A percentile compares a stretch with the other conserved stretches of the same genome.
phyloP scores from a whole-genome alignment of 257 asterid genomes.

The Salvia hispanica region DNA sequence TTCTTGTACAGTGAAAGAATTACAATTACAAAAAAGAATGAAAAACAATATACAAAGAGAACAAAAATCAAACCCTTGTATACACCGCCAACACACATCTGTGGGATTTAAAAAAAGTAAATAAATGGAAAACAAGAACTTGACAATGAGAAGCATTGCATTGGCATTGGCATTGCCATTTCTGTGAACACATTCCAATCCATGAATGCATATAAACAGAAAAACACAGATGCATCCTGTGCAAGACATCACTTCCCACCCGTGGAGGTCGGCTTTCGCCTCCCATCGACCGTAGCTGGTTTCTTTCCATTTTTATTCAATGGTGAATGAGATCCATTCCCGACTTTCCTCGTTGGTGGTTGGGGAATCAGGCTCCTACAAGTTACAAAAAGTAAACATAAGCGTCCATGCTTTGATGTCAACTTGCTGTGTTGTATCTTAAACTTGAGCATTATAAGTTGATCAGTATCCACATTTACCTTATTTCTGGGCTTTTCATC shows the following conservation, averaged over 20 bases:
- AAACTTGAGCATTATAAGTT: neutral
- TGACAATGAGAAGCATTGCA: constrained; percentile 28
- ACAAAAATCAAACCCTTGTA: neutral
- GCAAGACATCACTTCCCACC: constrained; percentile 47
- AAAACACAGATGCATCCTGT: constrained; percentile 17
- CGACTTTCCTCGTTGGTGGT: constrained; percentile 51
- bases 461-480: constrained; percentile 39
- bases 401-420: neutral
- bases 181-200: constrained; percentile 26
- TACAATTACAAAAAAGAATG: constrained; percentile 17
- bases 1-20: constrained; percentile 32
- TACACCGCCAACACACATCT: constrained; percentile 39
- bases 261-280: constrained; percentile 43
- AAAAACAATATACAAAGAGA: neutral
- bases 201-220: constrained; percentile 33
- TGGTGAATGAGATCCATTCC: constrained; percentile 46
- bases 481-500: constrained; percentile 48
- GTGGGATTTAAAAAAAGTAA: constrained; percentile 27
- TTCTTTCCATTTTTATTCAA: constrained; percentile 47
- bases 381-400: neutral
- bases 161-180: constrained; percentile 18
- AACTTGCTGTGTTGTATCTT: neutral
- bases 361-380: constrained; percentile 66
- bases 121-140: neutral
- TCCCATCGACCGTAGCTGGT: constrained; percentile 45